Conservation (phyloP, 345 rosid genomes). For the Euphorbia lathyris region DNA sequence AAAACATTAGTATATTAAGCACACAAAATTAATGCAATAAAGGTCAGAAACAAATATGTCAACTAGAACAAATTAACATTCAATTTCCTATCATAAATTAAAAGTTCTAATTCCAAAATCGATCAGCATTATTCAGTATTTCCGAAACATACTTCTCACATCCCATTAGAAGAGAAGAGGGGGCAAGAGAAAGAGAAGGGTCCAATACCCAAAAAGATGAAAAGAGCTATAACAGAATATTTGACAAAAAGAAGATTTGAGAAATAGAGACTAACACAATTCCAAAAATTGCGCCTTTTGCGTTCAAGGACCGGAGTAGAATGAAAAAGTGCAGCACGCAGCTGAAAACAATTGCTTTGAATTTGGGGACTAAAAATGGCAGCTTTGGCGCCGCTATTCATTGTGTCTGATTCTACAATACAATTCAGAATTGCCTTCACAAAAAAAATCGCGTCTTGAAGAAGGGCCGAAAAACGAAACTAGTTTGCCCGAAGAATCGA, state of each 20-base stretch:
- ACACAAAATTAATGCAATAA: not conserved
- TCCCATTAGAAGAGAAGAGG: not conserved
- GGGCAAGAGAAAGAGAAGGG: not conserved
- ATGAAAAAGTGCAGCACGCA: constrained; percentile 46
- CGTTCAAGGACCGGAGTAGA: constrained; percentile 64
- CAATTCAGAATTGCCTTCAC: not conserved
- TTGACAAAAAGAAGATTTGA: not conserved
- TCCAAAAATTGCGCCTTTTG: constrained; percentile 42
- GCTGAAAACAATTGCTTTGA: constrained; percentile 28
- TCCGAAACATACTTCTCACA: not conserved
- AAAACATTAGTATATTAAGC: not conserved
- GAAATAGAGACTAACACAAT: constrained; percentile 35
- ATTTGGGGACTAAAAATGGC: constrained; percentile 32
- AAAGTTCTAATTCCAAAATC: not conserved
- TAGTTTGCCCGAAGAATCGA: not conserved
- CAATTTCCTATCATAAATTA: not conserved
- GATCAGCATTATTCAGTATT: not conserved
- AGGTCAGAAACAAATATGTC: not conserved
- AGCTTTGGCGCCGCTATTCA: constrained; percentile 42
- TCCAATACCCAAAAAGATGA: not conserved
- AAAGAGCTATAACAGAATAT: not conserved
- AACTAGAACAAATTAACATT: not conserved
- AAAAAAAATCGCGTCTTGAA: not conserved
- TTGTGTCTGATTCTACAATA: constrained; percentile 28
- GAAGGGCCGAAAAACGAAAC: too few relatives aligned